These are phyloP conservation scores for California macrophylla DNA, from an alignment of 441 rosid genomes.

Conservation along the genomic window DNA sequence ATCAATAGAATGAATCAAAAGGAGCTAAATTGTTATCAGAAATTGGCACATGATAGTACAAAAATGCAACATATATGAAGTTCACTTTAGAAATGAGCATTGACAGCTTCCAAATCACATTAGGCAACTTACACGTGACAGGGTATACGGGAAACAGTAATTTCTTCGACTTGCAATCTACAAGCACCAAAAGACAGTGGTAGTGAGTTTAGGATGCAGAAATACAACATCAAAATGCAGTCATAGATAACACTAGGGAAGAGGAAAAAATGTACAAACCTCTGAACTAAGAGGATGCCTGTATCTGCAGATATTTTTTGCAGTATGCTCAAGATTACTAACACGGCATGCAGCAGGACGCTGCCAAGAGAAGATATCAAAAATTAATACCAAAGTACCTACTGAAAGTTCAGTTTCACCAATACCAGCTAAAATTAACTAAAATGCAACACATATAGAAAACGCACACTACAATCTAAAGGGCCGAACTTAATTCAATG, in stretches of 20 bases:
- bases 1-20: not conserved
- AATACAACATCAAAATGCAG: not conserved
- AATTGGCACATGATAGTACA: not conserved
- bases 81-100: not conserved
- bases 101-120: not conserved
- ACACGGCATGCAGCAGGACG: conserved; percentile 4
- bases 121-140: conserved; percentile 35
- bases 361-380: conserved; percentile 2
- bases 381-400: not conserved
- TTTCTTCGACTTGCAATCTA: conserved; percentile 42
- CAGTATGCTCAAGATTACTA: conserved; percentile 18
- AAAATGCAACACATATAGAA: not conserved
- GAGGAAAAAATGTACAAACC: conserved; percentile 32
- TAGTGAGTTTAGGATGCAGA: not conserved
- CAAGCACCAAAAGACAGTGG: conserved; percentile 10
- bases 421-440: not conserved
- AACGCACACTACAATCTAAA: not conserved
- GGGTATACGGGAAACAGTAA: conserved; percentile 27
- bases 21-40: not conserved
- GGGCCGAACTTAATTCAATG: not conserved
- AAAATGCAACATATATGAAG: not conserved
- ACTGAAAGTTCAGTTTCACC: not conserved
- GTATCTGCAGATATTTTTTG: conserved; percentile 29
- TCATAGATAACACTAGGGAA: not conserved
- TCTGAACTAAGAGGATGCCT: conserved; percentile 36